Evolutionary conservation across 257 asterid species (phyloP).

Genomic region (Verbascum thapsus): DNA sequence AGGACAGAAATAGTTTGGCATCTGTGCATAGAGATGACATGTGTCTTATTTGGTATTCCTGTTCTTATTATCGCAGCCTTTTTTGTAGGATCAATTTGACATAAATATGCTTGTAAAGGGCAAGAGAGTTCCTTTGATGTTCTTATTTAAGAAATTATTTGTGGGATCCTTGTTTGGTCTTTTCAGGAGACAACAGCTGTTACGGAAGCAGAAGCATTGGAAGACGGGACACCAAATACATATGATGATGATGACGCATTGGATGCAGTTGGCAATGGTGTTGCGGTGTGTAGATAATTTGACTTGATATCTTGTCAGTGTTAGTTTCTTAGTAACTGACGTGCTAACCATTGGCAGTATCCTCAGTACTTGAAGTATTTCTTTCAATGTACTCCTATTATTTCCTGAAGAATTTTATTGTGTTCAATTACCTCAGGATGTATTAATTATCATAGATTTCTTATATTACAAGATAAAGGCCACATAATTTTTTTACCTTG

Average conservation of each 20-base stretch:
- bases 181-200: constrained; percentile 53
- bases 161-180: constrained; percentile 12
- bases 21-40: not conserved
- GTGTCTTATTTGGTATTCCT: not conserved
- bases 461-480: constrained; percentile 3
- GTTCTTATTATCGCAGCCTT: not conserved
- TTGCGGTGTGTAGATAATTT: constrained; percentile 52
- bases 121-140: not conserved
- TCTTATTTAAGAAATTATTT: constrained; percentile 3
- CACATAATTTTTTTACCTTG: not conserved
- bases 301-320: constrained; percentile 10
- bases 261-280: constrained; percentile 66
- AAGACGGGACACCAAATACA: constrained; percentile 38
- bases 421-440: constrained; percentile 15
- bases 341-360: constrained; percentile 8
- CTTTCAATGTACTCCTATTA: constrained; percentile 6
- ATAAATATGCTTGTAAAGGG: not conserved
- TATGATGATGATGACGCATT: constrained; percentile 61
- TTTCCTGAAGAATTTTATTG: constrained; percentile 5
- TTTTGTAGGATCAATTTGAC: no score
- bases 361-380: not conserved
- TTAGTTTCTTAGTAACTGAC: constrained; percentile 21
- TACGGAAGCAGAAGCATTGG: constrained; percentile 36
- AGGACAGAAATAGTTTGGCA: constrained; percentile 10
- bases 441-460: not conserved